A percentile compares a stretch with the other conserved stretches of the same genome.
Conservation (phyloP, 83 land plant genomes). For the Picea abies region DNA sequence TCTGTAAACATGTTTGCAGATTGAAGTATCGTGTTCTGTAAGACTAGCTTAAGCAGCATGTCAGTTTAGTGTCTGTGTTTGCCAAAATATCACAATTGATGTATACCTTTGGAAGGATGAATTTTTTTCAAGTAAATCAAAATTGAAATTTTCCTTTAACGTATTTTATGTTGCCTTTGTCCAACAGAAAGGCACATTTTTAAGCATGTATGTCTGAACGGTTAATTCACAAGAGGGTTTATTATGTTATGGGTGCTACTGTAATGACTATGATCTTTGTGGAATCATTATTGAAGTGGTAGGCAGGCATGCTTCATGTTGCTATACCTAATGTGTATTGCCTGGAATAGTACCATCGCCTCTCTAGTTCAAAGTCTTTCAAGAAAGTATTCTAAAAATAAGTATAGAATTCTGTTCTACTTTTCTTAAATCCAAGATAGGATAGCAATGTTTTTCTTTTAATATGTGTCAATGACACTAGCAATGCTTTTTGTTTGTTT, state of each 20-base stretch:
- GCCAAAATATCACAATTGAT: not conserved
- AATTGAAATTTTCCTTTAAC: not conserved
- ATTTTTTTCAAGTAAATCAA: slow-evolving; percentile 1
- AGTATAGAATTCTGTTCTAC: not conserved
- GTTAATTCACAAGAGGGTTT: not conserved
- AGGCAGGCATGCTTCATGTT: too few species aligned
- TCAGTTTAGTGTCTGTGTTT: slow-evolving; percentile 15
- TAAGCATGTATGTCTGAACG: not conserved
- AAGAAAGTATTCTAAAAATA: not conserved
- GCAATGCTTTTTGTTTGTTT: not conserved
- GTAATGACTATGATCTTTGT: not conserved
- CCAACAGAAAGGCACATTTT: not conserved
- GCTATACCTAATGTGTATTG: not conserved
- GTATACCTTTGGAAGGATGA: slow-evolving; percentile 5
- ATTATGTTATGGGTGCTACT: not conserved
- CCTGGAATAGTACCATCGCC: not conserved
- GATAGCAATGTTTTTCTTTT: not conserved
- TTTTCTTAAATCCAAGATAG: not conserved
- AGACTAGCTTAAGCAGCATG: slow-evolving; percentile 16
- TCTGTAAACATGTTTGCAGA: slow-evolving; percentile 11
- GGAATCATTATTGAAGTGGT: not conserved
- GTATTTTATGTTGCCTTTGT: not conserved
- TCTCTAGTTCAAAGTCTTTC: not conserved
- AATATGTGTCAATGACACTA: not conserved
- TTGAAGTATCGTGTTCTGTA: slow-evolving; percentile 7